Evolutionary conservation across 164 flowering plant genomes (phyloP).

Genomic region (Taxillus chinensis): DNA sequence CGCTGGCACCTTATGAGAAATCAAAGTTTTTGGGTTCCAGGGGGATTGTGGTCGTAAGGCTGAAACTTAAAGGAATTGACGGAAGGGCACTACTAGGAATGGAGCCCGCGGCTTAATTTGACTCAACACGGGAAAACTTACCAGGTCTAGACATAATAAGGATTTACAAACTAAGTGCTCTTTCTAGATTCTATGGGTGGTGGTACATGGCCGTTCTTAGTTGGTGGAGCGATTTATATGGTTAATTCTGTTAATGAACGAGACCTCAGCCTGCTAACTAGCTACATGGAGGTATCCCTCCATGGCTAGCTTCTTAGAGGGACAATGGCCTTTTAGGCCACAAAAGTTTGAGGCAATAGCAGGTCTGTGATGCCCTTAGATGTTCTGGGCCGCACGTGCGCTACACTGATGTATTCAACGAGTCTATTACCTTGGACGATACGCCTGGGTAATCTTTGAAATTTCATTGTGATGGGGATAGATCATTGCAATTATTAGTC

Average conservation of each 20-base stretch:
- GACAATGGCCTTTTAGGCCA: conserved; percentile 13
- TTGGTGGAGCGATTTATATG: conserved; percentile 24
- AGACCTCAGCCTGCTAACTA: conserved; percentile 32
- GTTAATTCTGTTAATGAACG: conserved; percentile 28
- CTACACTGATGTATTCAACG: conserved; percentile 20
- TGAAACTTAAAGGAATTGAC: conserved; percentile 4
- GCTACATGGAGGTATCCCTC: conserved; percentile 11
- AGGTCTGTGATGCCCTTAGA: conserved; percentile 11
- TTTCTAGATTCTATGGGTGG: neutral
- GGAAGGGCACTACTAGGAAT: conserved; percentile 1
- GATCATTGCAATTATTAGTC: too few species aligned
- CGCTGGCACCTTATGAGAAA: conserved; percentile 1
- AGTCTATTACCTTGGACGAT: conserved; percentile 16
- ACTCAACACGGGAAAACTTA: neutral
- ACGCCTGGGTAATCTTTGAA: too few species aligned
- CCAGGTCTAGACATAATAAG: conserved; percentile 6
- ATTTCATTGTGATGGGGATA: too few species aligned
- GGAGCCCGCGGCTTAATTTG: conserved; percentile 3
- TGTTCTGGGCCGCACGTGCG: conserved; percentile 19
- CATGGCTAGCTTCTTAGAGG: conserved; percentile 20
- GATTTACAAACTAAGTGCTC: conserved; percentile 3
- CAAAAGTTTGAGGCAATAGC: conserved; percentile 12
- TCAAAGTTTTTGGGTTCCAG: neutral
- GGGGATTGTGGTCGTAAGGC: conserved; percentile 4
- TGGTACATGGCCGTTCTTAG: conserved; percentile 1